Evolutionary conservation across 306 rosid species (phyloP), one percentile per base, ranked within the genome.

Genomic region (Prunus davidiana): DNA sequence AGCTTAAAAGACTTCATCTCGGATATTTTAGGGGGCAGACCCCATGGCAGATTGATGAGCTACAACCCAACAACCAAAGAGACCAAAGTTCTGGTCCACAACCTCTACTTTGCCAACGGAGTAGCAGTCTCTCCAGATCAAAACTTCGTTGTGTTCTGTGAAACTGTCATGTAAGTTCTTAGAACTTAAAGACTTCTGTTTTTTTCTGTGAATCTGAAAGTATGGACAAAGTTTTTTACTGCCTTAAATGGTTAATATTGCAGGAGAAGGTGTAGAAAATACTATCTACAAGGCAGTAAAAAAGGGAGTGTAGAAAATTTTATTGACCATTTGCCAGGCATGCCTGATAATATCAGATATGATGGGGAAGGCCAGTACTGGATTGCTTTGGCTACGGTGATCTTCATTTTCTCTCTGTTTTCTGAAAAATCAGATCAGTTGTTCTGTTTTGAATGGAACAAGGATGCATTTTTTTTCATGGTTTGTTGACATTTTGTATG

Each of bases 321-420:
- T 15, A 74, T 89, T 14, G 84, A 78, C 0, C 61, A 72, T 46
- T 54, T 90, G 58, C 95, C 95, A 4, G 95, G 91, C 28, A 6
- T 78, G 64, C 93, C 95, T 1, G 98, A 94, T 68, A 94, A 92
- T 46, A 92, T 90, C 81, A 88, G 81, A 38, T 90, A 92, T 79
- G 96, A 89, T 50, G 97, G 93, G 45, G 68, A 94, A 28, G 94
- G 95, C 16, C 87, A 69, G 0, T 94, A 81, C 68, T 91, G 89
- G 93, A 90, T 94, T 30, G 97, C 76, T 55, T 10, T 89, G 6
- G 1, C 77, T 7, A 12, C 80, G 89, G 98, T 87, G 75, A 49
- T 8, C 12, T n/a, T 13, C 34, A 47, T 47, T 22, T 65, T 8
- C 14, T 46, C 10, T 54, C 41, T 20, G n/a, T 32, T 49, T 20